phyloP scores from a whole-genome alignment of 192 early-diverging fungal genomes.

The Jimgerdemannia flammicorona region DNA sequence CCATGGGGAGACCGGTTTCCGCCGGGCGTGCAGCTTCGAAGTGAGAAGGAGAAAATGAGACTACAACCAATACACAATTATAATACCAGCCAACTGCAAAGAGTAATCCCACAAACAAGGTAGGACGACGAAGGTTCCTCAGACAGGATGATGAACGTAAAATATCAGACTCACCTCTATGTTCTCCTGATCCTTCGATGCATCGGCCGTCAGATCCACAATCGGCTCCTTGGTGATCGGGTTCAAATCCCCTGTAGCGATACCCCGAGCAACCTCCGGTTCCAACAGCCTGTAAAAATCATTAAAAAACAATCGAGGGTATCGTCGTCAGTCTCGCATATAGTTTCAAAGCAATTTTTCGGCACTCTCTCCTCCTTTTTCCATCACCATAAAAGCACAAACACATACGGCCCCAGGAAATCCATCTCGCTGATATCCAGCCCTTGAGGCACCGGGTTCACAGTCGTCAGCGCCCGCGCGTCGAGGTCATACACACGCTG shows the following conservation, averaged over 20 bases:
- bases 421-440: conserved; percentile 39
- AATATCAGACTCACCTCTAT: background rate
- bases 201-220: conserved; percentile 12
- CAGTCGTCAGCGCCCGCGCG: conserved; percentile 41
- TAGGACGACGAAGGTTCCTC: conserved; percentile 4
- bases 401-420: conserved; percentile 58
- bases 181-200: background rate
- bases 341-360: background rate
- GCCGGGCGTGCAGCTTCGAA: background rate
- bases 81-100: background rate
- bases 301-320: background rate
- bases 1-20: background rate
- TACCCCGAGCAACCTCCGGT: conserved; percentile 40
- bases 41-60: background rate
- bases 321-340: background rate
- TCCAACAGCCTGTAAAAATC: conserved; percentile 38
- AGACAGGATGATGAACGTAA: background rate
- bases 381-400: conserved; percentile 3
- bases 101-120: conserved; percentile 13
- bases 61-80: background rate
- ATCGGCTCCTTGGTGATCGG: conserved; percentile 57
- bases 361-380: background rate
- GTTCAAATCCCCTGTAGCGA: conserved; percentile 60
- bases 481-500: conserved; percentile 85
- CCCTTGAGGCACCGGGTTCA: conserved; percentile 48